A percentile compares a stretch with the other conserved stretches of the same genome.
Evolutionary conservation across 352 stramenopile genomes (phyloP).

Genomic region (Phytopythium mirpurense): DNA sequence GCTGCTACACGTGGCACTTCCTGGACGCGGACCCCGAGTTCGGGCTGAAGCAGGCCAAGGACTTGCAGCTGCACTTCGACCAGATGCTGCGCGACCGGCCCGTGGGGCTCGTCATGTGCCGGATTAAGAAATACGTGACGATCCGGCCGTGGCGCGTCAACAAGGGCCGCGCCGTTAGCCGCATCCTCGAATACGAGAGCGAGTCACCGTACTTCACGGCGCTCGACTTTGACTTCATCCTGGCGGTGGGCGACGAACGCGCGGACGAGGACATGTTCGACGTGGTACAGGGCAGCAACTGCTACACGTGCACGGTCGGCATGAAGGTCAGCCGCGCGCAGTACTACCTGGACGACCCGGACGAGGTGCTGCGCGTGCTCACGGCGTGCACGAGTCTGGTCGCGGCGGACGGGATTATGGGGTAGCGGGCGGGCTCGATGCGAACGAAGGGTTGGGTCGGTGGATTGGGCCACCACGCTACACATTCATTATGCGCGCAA

Average conservation of each 20-base stretch:
- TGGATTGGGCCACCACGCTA: neutral
- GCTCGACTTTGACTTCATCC: slow-evolving; percentile 83
- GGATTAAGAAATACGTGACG: slow-evolving; percentile 87
- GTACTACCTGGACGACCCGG: slow-evolving; percentile 76
- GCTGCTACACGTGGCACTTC: slow-evolving; percentile 87
- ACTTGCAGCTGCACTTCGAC: slow-evolving; percentile 87
- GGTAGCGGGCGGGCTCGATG: neutral
- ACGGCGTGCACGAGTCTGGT: slow-evolving; percentile 62
- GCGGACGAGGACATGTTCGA: slow-evolving; percentile 91
- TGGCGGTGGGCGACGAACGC: slow-evolving; percentile 79
- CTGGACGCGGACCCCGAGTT: slow-evolving; percentile 81
- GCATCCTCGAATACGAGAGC: slow-evolving; percentile 79
- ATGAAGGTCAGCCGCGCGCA: slow-evolving; percentile 85
- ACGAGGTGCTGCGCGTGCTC: slow-evolving; percentile 72
- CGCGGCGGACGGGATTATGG: slow-evolving; percentile 3
- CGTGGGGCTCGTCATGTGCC: slow-evolving; percentile 83
- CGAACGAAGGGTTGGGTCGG: neutral
- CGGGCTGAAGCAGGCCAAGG: slow-evolving; percentile 83
- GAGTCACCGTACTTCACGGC: slow-evolving; percentile 70
- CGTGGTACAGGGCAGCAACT: slow-evolving; percentile 84
- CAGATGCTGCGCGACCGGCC: slow-evolving; percentile 85
- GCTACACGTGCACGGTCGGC: slow-evolving; percentile 85
- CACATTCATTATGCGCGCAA: slow-evolving; percentile 1
- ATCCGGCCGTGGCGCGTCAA: slow-evolving; percentile 84
- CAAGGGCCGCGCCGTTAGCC: slow-evolving; percentile 80